Base-by-base conservation (phyloP, 2,329 filamentous ascomycete genomes). In the Mollisia scopiformis region DNA sequence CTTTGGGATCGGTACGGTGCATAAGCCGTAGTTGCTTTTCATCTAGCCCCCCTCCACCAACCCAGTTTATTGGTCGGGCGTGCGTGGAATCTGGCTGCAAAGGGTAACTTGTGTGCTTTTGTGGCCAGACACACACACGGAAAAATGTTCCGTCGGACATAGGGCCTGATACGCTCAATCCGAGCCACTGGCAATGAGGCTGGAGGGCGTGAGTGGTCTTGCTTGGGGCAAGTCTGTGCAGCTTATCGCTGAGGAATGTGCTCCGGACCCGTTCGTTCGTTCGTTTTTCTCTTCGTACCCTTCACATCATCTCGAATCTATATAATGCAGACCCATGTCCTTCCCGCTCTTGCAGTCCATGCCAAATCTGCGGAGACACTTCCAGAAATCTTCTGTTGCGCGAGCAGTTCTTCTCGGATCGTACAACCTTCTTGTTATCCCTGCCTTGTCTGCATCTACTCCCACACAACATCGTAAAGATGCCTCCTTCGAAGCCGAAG, bases 401-500 rank as follows among this genome's bases (percentile, higher is more conserved):
- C 23, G 43, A 47, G 25, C 10, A 27, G 43, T 47, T 47, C 43
- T 47, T 16, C 13, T 25, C 43, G 28, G 43, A 47, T 41, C 52
- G 35, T 55, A 55, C 21, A 55, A 55, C 35, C 28, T n/a, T 11
- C 39, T 6, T 27, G 49, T 43, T 51, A 51, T 43, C 13, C 51
- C 51, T 37, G 35, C 55, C 55, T 30, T 56, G 54, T 21, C 30
- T 11, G 8, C 21, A 35, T 25, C 6, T 52, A 16, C 43, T 41
- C 25, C 25, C 30, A 47, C 31, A 27, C 35, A 23, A 23, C 30
- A 33, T 59, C 28, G 8, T 13, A 28, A 56, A 31, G 47, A 88
- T 88, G 85, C 82, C 84, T 57, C 79, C 81, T 52, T 79, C 82
- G 57, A 87, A 82, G 75, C 82, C 82, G 49, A 88, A 87, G 75